Conservation (phyloP, 805 yeast genomes). For the Spathaspora boniae region DNA sequence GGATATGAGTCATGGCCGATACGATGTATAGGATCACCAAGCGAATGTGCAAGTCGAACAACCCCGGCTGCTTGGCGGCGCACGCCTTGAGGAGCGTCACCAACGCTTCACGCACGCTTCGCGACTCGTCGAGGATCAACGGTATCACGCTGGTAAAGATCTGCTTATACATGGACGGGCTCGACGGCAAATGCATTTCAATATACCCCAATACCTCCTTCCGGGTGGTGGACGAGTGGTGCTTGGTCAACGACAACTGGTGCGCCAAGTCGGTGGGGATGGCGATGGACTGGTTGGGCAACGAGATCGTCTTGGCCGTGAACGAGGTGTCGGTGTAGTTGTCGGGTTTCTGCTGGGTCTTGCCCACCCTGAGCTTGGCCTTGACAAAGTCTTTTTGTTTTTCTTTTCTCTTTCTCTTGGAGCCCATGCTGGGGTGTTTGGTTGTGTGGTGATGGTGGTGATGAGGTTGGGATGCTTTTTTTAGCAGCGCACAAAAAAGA, state of each 20-base stretch:
- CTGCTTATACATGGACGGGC: conserved; percentile 53
- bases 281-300: conserved; percentile 42
- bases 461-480: no score
- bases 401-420: conserved; percentile 55
- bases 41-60: conserved; percentile 59
- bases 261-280: conserved; percentile 45
- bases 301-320: conserved; percentile 56
- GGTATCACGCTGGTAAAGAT: conserved; percentile 58
- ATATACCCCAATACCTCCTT: conserved; percentile 64
- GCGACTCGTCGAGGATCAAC: conserved; percentile 62
- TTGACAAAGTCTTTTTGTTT: conserved; percentile 75
- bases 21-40: conserved; percentile 68
- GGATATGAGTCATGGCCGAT: conserved; percentile 92
- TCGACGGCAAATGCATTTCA: conserved; percentile 48
- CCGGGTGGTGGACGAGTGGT: conserved; percentile 67
- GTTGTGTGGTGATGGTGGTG: no score
- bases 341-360: conserved; percentile 63
- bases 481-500: no score
- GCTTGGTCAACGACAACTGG: conserved; percentile 66
- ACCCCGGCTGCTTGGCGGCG: conserved; percentile 47
- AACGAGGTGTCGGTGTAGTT: conserved; percentile 87
- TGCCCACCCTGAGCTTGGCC: conserved; percentile 84
- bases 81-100: conserved; percentile 46
- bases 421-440: conserved; percentile 25
- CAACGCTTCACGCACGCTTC: conserved; percentile 58